Conservation (phyloP, 345 rosid species). For the Arabis alpina region DNA sequence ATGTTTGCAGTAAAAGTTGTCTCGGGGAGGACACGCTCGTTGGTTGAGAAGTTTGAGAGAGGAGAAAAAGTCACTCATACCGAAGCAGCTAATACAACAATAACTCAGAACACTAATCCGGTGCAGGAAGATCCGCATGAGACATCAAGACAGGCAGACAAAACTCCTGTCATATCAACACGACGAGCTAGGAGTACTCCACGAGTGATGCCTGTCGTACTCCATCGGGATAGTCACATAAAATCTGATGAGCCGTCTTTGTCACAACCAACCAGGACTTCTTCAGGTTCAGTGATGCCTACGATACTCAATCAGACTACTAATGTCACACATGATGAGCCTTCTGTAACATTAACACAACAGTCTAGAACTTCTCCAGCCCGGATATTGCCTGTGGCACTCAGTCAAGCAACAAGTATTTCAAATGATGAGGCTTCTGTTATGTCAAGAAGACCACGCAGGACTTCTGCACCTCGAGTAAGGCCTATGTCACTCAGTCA, state of each 20-base stretch:
- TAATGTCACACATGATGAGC: slow-evolving; percentile 28
- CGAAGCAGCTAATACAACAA: slow-evolving; percentile 44
- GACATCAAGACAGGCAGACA: slow-evolving; percentile 33
- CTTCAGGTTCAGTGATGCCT: slow-evolving; percentile 37
- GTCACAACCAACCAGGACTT: slow-evolving; percentile 39
- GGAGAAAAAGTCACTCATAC: slow-evolving; percentile 49
- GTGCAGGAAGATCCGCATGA: slow-evolving; percentile 32
- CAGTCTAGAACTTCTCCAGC: slow-evolving; percentile 34
- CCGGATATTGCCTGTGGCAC: slow-evolving; percentile 21
- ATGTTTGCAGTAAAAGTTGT: slow-evolving; percentile 84
- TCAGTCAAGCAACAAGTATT: slow-evolving; percentile 14
- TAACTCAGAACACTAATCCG: slow-evolving; percentile 11
- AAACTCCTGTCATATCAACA: slow-evolving; percentile 35
- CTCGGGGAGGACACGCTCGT: slow-evolving; percentile 82
- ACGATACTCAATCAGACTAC: slow-evolving; percentile 15
- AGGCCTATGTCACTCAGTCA: slow-evolving; percentile 37
- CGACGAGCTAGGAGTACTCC: slow-evolving; percentile 47
- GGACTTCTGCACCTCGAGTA: slow-evolving; percentile 38
- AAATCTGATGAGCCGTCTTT: slow-evolving; percentile 30
- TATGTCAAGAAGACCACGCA: slow-evolving; percentile 31
- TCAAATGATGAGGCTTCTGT: slow-evolving; percentile 20
- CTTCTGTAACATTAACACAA: slow-evolving; percentile 27
- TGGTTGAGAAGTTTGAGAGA: slow-evolving; percentile 94
- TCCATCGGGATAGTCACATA: slow-evolving; percentile 31
- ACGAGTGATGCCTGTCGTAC: slow-evolving; percentile 44